Base-by-base conservation (phyloP, 176 grass and related monocot genomes). In the Hsuehochloa calcarea region DNA sequence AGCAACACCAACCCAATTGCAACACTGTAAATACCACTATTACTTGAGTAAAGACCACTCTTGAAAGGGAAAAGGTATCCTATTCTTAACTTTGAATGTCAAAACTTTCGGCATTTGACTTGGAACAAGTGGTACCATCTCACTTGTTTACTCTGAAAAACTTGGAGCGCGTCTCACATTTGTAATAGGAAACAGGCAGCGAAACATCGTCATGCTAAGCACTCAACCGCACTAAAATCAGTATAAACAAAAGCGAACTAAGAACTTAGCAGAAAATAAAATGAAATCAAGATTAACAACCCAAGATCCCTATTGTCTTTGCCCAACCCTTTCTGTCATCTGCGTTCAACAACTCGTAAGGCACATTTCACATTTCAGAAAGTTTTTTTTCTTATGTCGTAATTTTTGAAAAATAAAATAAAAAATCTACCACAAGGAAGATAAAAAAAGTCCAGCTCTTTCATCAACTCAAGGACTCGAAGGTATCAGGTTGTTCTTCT, bases 31-130 rank as follows among this genome's bases (percentile, higher is more conserved):
- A 80, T 25, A 71, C 1, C 50, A 81, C 15, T 41, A 65, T 54
- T 55, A 23, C 55, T 64, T 68, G 31, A 34, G 34, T 72, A 55
- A 43, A 80, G 17, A 71, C 1, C 50, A 81, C 15, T 41, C 72
- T 54, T 55, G 35, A 65, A 74, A 65, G 12, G 47, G 23, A 44
- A 84, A 40, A 51, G 1, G n/a, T 65, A 38, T 16, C 54, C 23
- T 43, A 16, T 61, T 54, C 44, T 35, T 72, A 43, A 10, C 72
- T 86, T 55, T 55, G 63, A 90, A 64, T 54, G 50, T 44, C 55
- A 71, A 27, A 86, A 78, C 78, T 51, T 86, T 60, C 20, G 39
- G 79, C 43, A 39, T 83, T 62, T 90, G 88, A 87, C 79, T 64
- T 49, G 16, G 31, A 82, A 11, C 88, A 87, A 78, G 73, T 78